Evolutionary conservation across 2,329 filamentous ascomycete species (phyloP).

Genomic region (Colletotrichum coccodes): DNA sequence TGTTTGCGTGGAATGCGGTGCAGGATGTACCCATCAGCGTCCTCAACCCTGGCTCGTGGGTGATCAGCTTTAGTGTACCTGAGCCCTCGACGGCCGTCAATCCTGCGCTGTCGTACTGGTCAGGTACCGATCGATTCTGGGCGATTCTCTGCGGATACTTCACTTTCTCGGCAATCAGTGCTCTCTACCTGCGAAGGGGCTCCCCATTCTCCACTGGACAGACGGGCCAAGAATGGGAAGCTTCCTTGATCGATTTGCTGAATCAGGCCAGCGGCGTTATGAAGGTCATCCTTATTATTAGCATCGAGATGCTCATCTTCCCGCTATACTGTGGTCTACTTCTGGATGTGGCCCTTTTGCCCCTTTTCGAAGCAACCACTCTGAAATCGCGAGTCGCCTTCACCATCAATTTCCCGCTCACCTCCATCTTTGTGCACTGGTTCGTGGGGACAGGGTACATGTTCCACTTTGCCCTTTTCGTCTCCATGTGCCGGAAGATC

Average conservation of each 20-base stretch:
- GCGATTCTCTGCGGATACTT: constrained; percentile 86
- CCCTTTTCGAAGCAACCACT: constrained; percentile 86
- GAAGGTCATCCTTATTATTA: constrained; percentile 98
- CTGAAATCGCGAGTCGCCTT: constrained; percentile 82
- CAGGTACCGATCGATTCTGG: constrained; percentile 69
- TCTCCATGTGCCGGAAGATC: constrained; percentile 98
- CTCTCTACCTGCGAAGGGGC: constrained; percentile 81
- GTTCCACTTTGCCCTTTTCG: constrained; percentile 99
- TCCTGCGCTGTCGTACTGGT: constrained; percentile 74
- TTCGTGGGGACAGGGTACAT: constrained; percentile 99
- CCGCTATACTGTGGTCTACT: constrained; percentile 94
- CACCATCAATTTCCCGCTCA: constrained; percentile 81
- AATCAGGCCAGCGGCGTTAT: constrained; percentile 96
- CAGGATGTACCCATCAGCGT: constrained; percentile 46
- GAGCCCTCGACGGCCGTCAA: constrained; percentile 55
- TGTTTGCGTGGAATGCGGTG: constrained; percentile 39
- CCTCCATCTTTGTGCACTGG: constrained; percentile 97
- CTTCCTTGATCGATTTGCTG: constrained; percentile 81
- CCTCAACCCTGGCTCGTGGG: constrained; percentile 64
- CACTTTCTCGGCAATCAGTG: constrained; percentile 78
- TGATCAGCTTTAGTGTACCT: constrained; percentile 63
- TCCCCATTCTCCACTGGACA: constrained; percentile 71
- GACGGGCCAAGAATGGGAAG: constrained; percentile 74
- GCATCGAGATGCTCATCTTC: constrained; percentile 98
- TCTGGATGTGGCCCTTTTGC: constrained; percentile 87